Percentiles rank a stretch among this genome's conserved stretches.
These are phyloP conservation scores for Paecilomyces dactylethromorphus DNA, from an alignment of 2,329 filamentous ascomycete species.

Conservation along the genomic window DNA sequence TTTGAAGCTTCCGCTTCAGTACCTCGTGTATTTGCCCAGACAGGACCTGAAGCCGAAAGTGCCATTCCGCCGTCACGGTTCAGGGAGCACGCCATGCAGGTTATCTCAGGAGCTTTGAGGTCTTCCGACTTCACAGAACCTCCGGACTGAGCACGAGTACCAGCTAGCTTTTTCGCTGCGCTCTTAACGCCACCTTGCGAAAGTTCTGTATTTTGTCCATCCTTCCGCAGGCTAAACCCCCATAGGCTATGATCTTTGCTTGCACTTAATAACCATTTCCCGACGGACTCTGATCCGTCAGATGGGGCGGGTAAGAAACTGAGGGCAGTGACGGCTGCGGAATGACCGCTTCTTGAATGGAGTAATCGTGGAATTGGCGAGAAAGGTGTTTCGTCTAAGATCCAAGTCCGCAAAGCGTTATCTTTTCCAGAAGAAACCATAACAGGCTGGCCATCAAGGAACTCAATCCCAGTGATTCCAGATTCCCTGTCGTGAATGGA, in stretches of 20 bases:
- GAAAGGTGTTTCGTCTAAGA: slow-evolving; percentile 89
- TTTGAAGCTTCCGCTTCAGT: slow-evolving; percentile 65
- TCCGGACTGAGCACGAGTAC: slow-evolving; percentile 9
- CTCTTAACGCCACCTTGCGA: slow-evolving; percentile 85
- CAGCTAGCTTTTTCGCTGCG: slow-evolving; percentile 68
- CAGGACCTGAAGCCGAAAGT: slow-evolving; percentile 66
- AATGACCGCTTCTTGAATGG: slow-evolving; percentile 82
- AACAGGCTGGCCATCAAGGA: slow-evolving; percentile 81
- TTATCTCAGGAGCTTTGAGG: slow-evolving; percentile 87
- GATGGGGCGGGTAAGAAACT: slow-evolving; percentile 82
- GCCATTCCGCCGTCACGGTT: slow-evolving; percentile 95
- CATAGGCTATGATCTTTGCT: slow-evolving; percentile 86
- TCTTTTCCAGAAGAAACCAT: slow-evolving; percentile 86
- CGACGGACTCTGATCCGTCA: slow-evolving; percentile 78
- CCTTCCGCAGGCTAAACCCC: slow-evolving; percentile 91
- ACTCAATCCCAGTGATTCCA: slow-evolving; percentile 82
- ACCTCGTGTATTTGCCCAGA: slow-evolving; percentile 73
- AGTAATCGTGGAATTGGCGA: slow-evolving; percentile 78
- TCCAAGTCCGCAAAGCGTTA: slow-evolving; percentile 93
- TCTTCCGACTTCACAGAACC: slow-evolving; percentile 25
- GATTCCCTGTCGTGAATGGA: slow-evolving; percentile 51
- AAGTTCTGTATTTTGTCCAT: slow-evolving; percentile 88
- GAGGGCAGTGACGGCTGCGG: slow-evolving; percentile 74
- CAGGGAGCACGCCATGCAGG: slow-evolving; percentile 80
- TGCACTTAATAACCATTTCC: slow-evolving; percentile 91